Evolutionary conservation across 1,284 basidiomycete genomes (phyloP).

Genomic region (Moesziomyces sp.): DNA sequence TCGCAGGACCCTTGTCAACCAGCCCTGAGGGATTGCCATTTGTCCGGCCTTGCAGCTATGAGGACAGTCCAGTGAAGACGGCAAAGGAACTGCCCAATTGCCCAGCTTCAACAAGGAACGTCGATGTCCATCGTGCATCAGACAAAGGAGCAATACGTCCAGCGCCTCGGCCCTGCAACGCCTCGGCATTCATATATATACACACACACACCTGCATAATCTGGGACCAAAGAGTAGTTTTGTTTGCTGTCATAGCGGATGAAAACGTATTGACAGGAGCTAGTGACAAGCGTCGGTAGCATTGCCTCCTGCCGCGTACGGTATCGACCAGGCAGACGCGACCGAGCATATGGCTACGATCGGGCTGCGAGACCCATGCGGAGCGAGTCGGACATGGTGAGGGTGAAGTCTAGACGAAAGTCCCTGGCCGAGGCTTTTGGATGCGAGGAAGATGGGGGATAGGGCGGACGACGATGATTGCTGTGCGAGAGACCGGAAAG

Average conservation of each 20-base stretch:
- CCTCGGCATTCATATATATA: not conserved
- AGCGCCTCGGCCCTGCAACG: not conserved
- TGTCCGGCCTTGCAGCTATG: no score
- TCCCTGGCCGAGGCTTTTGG: constrained; percentile 35
- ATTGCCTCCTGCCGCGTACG: constrained; percentile 28
- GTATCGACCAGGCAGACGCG: constrained; percentile 23
- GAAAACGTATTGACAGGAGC: constrained; percentile 39
- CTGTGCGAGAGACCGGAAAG: constrained; percentile 3
- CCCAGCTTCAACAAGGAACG: no score
- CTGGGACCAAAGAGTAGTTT: constrained; percentile 31
- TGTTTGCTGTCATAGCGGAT: constrained; percentile 28
- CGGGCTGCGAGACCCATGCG: constrained; percentile 11
- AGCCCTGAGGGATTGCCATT: no score
- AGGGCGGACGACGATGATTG: constrained; percentile 6
- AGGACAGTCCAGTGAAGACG: no score
- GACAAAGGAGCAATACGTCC: not conserved
- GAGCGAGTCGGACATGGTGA: constrained; percentile 1
- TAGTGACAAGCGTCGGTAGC: constrained; percentile 9
- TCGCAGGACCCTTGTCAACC: no score
- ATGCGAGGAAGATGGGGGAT: constrained; percentile 12
- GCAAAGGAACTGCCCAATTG: no score
- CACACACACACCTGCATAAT: not conserved
- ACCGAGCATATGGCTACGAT: constrained; percentile 1
- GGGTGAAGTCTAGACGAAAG: not conserved
- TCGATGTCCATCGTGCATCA: no score